Percentiles rank a stretch among this genome's conserved stretches.
phyloP scores from a whole-genome alignment of 225 moss, liverwort and hornwort species.

The Antitrichia curtipendula region DNA sequence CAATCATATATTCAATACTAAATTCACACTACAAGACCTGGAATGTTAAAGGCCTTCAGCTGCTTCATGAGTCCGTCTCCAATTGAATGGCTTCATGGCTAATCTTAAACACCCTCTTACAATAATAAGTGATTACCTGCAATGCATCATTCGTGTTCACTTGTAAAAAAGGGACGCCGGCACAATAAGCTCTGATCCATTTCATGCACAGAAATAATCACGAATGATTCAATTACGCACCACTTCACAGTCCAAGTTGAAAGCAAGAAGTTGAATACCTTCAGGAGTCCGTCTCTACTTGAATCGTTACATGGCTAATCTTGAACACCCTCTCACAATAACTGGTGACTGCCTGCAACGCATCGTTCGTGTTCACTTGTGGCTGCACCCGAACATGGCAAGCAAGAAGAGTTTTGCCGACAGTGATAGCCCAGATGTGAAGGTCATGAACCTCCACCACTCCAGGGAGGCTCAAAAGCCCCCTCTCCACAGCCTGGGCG shows the following conservation, averaged over 20 bases:
- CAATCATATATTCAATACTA: not conserved
- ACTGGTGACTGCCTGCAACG: conserved; percentile 42
- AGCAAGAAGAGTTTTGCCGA: conserved; percentile 80
- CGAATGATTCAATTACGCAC: not conserved
- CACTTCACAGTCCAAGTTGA: not conserved
- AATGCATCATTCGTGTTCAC: conserved; percentile 48
- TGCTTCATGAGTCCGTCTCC: not conserved
- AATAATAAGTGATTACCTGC: conserved; percentile 35
- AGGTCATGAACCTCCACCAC: conserved; percentile 91
- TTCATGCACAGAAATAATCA: not conserved
- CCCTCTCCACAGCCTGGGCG: conserved; percentile 54
- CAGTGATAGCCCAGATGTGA: conserved; percentile 95
- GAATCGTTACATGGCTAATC: conserved; percentile 85
- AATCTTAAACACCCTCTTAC: conserved; percentile 46
- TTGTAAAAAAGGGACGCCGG: not conserved
- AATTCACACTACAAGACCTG: not conserved
- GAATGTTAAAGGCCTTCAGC: not conserved
- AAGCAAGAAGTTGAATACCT: not conserved
- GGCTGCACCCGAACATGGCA: conserved; percentile 72
- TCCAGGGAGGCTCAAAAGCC: conserved; percentile 46
- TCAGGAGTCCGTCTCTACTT: conserved; percentile 64
- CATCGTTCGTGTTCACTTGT: conserved; percentile 50
- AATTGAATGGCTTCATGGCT: not conserved
- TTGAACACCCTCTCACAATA: conserved; percentile 65
- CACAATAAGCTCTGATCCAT: not conserved